phyloP scores from a whole-genome alignment of 2,329 filamentous ascomycete species.

The Sporothrix luriei region DNA sequence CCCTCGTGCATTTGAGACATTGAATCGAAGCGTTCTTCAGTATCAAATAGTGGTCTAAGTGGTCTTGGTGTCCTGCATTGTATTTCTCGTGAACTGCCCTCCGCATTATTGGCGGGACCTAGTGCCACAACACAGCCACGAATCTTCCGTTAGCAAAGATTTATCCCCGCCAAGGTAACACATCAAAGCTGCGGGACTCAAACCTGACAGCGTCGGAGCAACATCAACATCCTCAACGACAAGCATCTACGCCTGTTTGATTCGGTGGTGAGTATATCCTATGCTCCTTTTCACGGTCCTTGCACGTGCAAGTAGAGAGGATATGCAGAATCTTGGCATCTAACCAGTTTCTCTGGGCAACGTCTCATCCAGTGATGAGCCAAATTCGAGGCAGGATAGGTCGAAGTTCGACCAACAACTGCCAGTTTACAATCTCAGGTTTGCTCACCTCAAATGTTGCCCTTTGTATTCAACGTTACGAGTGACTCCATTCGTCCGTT shows the following conservation, averaged over 20 bases:
- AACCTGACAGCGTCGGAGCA: background rate
- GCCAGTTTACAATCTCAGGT: background rate
- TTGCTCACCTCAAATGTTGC: background rate
- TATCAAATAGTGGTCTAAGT: too few species aligned
- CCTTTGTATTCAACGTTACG: background rate
- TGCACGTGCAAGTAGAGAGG: background rate
- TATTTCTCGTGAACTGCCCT: background rate
- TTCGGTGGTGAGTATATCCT: background rate
- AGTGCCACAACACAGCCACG: constrained; percentile 17
- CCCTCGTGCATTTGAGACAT: background rate
- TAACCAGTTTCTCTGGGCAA: background rate
- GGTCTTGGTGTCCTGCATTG: too few species aligned
- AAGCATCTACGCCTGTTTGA: too few species aligned
- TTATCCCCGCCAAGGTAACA: background rate
- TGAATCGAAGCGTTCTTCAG: constrained; percentile 2
- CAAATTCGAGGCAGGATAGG: background rate
- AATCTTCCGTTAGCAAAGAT: background rate
- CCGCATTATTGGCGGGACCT: background rate
- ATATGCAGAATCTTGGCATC: background rate
- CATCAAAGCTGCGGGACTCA: background rate
- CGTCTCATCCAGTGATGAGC: constrained; percentile 16
- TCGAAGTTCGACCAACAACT: background rate
- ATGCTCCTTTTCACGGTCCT: too few species aligned
- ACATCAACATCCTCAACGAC: background rate
- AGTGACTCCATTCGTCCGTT: background rate